phyloP scores from a whole-genome alignment of 768 basidiomycete genomes.

The Boletus sp. region DNA sequence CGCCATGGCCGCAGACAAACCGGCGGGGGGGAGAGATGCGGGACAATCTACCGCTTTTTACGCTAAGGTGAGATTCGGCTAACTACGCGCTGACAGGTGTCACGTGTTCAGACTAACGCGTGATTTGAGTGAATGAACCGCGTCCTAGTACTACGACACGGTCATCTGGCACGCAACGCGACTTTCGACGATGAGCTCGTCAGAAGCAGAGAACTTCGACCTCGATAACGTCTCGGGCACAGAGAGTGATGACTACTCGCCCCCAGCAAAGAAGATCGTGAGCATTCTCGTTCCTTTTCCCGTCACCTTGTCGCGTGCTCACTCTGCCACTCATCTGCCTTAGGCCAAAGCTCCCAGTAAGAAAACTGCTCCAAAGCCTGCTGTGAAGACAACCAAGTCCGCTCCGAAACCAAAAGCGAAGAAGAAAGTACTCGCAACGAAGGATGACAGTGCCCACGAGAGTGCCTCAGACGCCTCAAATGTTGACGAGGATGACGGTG shows the following conservation, averaged over 20 bases:
- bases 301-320: conserved; percentile 2
- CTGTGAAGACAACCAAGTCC: conserved; percentile 39
- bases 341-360: conserved; percentile 37
- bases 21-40: too few species aligned
- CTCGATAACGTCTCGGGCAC: conserved; percentile 52
- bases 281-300: not conserved
- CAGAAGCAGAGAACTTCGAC: conserved; percentile 68
- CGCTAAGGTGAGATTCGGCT: too few species aligned
- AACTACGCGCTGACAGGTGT: not conserved
- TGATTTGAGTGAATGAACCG: not conserved
- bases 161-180: conserved; percentile 10
- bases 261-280: conserved; percentile 54
- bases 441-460: conserved; percentile 59
- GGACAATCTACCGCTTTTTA: too few species aligned
- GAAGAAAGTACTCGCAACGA: conserved; percentile 68
- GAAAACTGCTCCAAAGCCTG: conserved; percentile 42
- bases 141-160: not conserved
- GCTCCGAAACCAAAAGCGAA: conserved; percentile 55
- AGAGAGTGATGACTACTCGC: conserved; percentile 68
- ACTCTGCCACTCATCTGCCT: conserved; percentile 16
- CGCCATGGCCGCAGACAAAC: too few species aligned
- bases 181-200: conserved; percentile 59
- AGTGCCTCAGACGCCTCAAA: conserved; percentile 42
- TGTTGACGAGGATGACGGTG: conserved; percentile 35
- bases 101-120: conserved; percentile 21